phyloP scores from a whole-genome alignment of 495 filamentous ascomycete species.

The Penicillium parvum region DNA sequence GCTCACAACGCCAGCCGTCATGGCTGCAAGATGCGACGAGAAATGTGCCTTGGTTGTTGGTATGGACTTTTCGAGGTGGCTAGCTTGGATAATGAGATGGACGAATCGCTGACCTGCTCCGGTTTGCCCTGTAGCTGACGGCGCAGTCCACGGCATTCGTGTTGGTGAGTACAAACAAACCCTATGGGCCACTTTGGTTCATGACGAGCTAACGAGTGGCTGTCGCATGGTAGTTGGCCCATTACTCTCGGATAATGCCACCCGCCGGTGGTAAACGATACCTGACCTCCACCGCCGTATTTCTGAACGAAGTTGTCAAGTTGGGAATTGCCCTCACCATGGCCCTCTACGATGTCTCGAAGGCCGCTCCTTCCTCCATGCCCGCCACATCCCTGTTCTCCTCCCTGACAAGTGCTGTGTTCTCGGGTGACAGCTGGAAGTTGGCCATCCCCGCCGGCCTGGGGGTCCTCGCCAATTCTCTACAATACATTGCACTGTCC shows the following conservation, averaged over 20 bases:
- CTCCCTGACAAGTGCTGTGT: slow-evolving; percentile 73
- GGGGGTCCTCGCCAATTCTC: slow-evolving; percentile 84
- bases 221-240: slow-evolving; percentile 58
- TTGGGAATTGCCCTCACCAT: slow-evolving; percentile 80
- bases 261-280: slow-evolving; percentile 76
- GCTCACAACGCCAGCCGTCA: slow-evolving; percentile 31
- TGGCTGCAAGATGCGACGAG: slow-evolving; percentile 68
- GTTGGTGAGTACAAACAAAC: slow-evolving; percentile 30
- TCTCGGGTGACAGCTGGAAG: slow-evolving; percentile 95
- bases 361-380: slow-evolving; percentile 65
- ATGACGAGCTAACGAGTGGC: slow-evolving; percentile 14
- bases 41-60: slow-evolving; percentile 72
- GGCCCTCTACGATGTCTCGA: slow-evolving; percentile 80
- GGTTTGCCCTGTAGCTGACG: slow-evolving; percentile 29
- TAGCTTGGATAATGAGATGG: not conserved
- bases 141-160: slow-evolving; percentile 39
- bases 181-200: not conserved
- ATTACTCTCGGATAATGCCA: slow-evolving; percentile 92
- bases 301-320: slow-evolving; percentile 91
- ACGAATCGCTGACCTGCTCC: slow-evolving; percentile 16
- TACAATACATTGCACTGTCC: slow-evolving; percentile 88
- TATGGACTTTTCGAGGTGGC: slow-evolving; percentile 33
- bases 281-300: slow-evolving; percentile 88
- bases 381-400: slow-evolving; percentile 75
- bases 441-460: slow-evolving; percentile 82